Evolutionary conservation across 202 grass and related monocot genomes (phyloP), one percentile per base, ranked within the genome.

Genomic region (Dendrocalamus latiflorus): DNA sequence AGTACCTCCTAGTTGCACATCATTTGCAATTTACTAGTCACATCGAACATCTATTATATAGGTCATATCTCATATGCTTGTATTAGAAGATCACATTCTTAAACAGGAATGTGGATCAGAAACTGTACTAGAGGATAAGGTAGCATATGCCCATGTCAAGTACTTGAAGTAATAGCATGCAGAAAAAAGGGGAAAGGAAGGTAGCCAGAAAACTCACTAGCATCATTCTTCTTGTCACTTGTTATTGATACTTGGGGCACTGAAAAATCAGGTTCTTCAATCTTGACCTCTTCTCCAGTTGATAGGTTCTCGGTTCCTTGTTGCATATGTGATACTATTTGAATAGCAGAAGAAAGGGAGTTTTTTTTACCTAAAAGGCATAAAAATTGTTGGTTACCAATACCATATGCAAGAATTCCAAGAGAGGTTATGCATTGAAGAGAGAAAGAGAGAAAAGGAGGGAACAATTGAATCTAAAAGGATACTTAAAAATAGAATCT

Each of bases 121-220:
- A 25, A 25, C 20, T 75, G 65, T 55, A 65, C 34, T 43, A 61
- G 4, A 55, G 53, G 21, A 44, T 70, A 67, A 61, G 60, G 54
- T 72, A 79, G 33, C 43, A 41, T 24, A 41, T 55, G 15, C 58
- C 59, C 45, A 68, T 75, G 56, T 16, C 62, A 68, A 59, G n/a
- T 78, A 57, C 36, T 74, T 74, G 36, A 70, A 55, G 16, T 54
- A 72, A 33, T 63, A 74, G 11, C 49, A 75, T 48, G 71, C 55
- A 85, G 38, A 39, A 42, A 85, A 66, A 17, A 7, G 41, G 14
- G 38, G 26, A 51, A 74, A 58, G 68, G 65, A 86, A 88, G 43
- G 50, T 69, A 76, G 50, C 33, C 24, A 39, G 60, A 81, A 73
- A 76, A 83, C 65, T 84, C 65, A 92, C 86, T 58, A 67, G 47